A percentile compares a stretch with the other conserved stretches of the same genome.
Evolutionary conservation across 805 yeast genomes (phyloP).

Genomic region (Yarrowia sp.): DNA sequence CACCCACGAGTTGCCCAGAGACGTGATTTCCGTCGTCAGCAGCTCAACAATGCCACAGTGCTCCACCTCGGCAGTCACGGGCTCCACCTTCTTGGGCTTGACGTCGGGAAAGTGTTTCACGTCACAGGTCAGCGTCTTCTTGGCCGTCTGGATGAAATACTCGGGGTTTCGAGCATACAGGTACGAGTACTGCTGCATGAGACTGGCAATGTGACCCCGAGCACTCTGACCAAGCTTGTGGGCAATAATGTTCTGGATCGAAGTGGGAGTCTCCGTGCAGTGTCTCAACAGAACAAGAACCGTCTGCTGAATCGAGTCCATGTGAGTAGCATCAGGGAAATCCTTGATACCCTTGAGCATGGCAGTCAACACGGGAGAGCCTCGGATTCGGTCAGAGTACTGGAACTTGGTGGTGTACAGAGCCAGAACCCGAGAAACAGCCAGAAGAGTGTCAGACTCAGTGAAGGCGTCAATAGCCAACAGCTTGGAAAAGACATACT

Average conservation of each 20-base stretch:
- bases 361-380: slow-evolving; percentile 57
- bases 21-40: slow-evolving; percentile 70
- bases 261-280: slow-evolving; percentile 67
- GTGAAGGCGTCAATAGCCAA: slow-evolving; percentile 8
- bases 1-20: slow-evolving; percentile 51
- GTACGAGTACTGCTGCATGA: slow-evolving; percentile 41
- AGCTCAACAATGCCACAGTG: slow-evolving; percentile 67
- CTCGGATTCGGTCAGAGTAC: slow-evolving; percentile 54
- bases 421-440: slow-evolving; percentile 62
- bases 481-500: slow-evolving; percentile 18
- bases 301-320: slow-evolving; percentile 55
- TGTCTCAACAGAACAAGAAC: slow-evolving; percentile 66
- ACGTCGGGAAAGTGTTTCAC: slow-evolving; percentile 32
- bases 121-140: slow-evolving; percentile 37
- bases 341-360: slow-evolving; percentile 56
- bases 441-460: slow-evolving; percentile 45
- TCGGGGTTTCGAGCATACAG: slow-evolving; percentile 56
- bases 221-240: slow-evolving; percentile 56
- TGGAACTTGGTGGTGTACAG: slow-evolving; percentile 59
- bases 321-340: slow-evolving; percentile 52
- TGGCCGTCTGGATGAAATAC: slow-evolving; percentile 54
- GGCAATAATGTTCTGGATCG: slow-evolving; percentile 58
- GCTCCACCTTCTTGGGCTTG: slow-evolving; percentile 32
- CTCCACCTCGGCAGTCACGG: slow-evolving; percentile 13
- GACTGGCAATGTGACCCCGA: slow-evolving; percentile 34